Conservation (phyloP, 257 asterid genomes). For the Lithospermum erythrorhizon region DNA sequence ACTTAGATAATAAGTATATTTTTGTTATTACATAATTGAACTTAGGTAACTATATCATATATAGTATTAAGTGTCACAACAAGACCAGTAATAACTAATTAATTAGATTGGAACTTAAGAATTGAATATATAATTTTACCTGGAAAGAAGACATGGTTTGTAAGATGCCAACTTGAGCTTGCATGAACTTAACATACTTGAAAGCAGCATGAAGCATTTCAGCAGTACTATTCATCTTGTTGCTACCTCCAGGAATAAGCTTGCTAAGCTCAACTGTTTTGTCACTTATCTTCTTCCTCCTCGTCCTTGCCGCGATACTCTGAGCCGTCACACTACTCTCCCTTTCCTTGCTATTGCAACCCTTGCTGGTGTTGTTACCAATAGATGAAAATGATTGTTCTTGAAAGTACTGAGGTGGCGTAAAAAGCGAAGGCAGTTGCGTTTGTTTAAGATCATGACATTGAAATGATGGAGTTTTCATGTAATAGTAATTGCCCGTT, state of each 20-base stretch:
- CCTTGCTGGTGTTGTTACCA: background rate
- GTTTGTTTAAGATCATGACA: background rate
- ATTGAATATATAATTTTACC: background rate
- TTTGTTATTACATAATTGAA: too few relatives aligned
- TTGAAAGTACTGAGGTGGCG: background rate
- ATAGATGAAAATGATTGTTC: background rate
- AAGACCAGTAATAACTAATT: background rate
- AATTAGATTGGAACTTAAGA: background rate
- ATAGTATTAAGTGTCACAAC: background rate
- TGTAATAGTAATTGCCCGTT: background rate
- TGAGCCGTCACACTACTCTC: constrained; percentile 1
- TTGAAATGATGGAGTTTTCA: background rate
- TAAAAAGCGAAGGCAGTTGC: background rate
- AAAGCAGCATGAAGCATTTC: constrained; percentile 3
- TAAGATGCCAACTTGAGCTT: constrained; percentile 1
- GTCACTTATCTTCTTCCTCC: constrained; percentile 4
- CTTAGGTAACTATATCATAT: too few relatives aligned
- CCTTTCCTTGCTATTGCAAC: background rate
- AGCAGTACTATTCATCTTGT: constrained; percentile 2
- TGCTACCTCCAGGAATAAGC: background rate
- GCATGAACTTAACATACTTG: constrained; percentile 5
- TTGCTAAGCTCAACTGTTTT: constrained; percentile 2
- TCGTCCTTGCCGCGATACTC: background rate
- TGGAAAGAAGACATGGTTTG: background rate
- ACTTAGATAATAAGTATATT: too few relatives aligned